Percentiles rank a stretch among this genome's conserved stretches.
Conservation (phyloP, 176 grass and related monocot genomes). For the Pontederia crassipes region DNA sequence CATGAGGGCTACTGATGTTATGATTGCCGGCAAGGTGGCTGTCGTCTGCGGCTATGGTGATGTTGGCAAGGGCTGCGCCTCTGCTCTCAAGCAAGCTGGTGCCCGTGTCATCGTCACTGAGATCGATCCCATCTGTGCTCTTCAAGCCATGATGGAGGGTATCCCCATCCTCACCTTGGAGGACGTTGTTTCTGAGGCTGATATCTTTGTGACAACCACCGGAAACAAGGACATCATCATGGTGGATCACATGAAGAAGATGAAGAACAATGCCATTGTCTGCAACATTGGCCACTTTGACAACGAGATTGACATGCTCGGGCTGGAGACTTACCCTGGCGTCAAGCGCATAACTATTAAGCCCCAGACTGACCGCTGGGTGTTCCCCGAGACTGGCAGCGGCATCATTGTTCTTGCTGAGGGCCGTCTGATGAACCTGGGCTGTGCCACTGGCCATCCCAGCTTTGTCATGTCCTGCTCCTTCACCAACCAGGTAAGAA, state of each 20-base stretch:
- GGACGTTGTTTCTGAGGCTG: slow-evolving; percentile 68
- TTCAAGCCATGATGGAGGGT: slow-evolving; percentile 91
- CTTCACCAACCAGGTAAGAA: slow-evolving; percentile 84
- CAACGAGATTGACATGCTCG: slow-evolving; percentile 83
- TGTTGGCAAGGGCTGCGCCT: slow-evolving; percentile 93
- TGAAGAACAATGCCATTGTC: slow-evolving; percentile 99
- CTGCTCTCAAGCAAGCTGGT: slow-evolving; percentile 83
- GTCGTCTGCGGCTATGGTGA: slow-evolving; percentile 91
- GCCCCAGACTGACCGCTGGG: slow-evolving; percentile 92
- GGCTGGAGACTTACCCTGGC: slow-evolving; percentile 77
- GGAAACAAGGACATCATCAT: slow-evolving; percentile 99
- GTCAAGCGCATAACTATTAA: slow-evolving; percentile 95
- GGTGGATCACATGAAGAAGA: slow-evolving; percentile 92
- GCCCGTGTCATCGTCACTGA: slow-evolving; percentile 85
- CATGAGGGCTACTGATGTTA: slow-evolving; percentile 85
- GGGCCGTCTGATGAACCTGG: slow-evolving; percentile 89
- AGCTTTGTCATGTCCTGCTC: slow-evolving; percentile 99
- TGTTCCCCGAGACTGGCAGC: slow-evolving; percentile 78
- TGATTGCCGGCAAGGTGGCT: slow-evolving; percentile 87
- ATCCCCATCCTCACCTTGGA: slow-evolving; percentile 68
- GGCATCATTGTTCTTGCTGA: slow-evolving; percentile 94
- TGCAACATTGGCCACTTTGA: slow-evolving; percentile 98
- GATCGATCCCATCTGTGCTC: slow-evolving; percentile 95
- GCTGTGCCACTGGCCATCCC: slow-evolving; percentile 73
- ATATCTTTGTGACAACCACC: slow-evolving; percentile 89